These are phyloP conservation scores for Lichtheimia corymbifera DNA, from an alignment of 371 early-diverging fungal species.

Conservation along the genomic window DNA sequence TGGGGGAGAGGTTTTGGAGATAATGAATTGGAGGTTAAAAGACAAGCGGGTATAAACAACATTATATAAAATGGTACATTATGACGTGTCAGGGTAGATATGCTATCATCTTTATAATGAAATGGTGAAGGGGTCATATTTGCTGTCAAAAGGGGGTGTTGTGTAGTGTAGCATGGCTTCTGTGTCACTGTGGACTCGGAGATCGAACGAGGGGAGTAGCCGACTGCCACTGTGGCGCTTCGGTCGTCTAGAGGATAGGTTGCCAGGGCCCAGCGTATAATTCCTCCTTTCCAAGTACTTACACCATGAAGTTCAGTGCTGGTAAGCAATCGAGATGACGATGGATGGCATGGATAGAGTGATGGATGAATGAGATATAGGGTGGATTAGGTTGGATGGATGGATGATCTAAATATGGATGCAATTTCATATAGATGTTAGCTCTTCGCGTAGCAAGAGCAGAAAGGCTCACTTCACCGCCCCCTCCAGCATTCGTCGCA, in stretches of 20 bases:
- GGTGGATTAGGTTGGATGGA: constrained; percentile 17
- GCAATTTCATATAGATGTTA: constrained; percentile 66
- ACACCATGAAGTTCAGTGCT: constrained; percentile 42
- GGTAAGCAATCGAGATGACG: constrained; percentile 17
- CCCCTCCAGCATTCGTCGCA: constrained; percentile 89
- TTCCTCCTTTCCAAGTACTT: constrained; percentile 17
- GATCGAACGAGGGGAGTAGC: constrained; percentile 6
- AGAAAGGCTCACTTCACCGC: constrained; percentile 98
- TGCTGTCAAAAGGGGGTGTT: neutral
- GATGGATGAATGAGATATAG: neutral
- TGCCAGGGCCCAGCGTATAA: constrained; percentile 1
- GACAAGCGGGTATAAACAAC: neutral
- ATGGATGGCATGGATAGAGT: neutral
- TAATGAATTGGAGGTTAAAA: too few relatives aligned
- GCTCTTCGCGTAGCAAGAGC: constrained; percentile 93
- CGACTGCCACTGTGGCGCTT: constrained; percentile 6
- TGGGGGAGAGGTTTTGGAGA: too few relatives aligned
- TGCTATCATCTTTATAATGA: neutral
- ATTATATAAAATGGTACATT: neutral
- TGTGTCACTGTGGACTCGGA: neutral
- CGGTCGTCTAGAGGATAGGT: neutral
- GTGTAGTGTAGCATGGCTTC: neutral
- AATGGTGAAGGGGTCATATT: neutral
- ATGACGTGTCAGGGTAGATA: neutral
- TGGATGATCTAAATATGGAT: constrained; percentile 11